A percentile compares a stretch with the other conserved stretches of the same genome.
phyloP scores from a whole-genome alignment of 2,329 filamentous ascomycete genomes.

The Neocucurbitaria cava region DNA sequence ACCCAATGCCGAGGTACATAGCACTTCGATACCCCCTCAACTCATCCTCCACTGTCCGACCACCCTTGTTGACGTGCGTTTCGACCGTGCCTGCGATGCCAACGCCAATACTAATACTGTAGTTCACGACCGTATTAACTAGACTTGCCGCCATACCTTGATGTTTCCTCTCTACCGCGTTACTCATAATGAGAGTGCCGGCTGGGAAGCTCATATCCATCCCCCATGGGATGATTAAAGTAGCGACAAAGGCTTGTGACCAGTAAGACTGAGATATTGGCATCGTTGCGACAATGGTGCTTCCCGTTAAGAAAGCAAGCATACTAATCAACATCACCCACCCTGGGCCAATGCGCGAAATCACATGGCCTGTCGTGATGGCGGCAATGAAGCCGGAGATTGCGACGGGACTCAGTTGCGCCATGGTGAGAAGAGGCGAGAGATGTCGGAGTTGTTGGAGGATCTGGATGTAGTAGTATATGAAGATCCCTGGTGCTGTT shows the following conservation, averaged over 20 bases:
- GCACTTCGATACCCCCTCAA: slow-evolving; percentile 50
- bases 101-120: slow-evolving; percentile 52
- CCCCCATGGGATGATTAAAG: slow-evolving; percentile 46
- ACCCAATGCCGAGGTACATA: slow-evolving; percentile 48
- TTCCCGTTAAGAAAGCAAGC: slow-evolving; percentile 43
- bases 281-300: slow-evolving; percentile 49
- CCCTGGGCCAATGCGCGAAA: slow-evolving; percentile 34
- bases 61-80: slow-evolving; percentile 46
- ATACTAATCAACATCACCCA: slow-evolving; percentile 44
- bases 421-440: slow-evolving; percentile 37
- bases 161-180: slow-evolving; percentile 47
- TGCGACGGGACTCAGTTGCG: slow-evolving; percentile 33
- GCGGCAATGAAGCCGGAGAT: slow-evolving; percentile 42
- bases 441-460: slow-evolving; percentile 29
- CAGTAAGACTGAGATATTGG: slow-evolving; percentile 53
- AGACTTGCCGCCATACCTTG: slow-evolving; percentile 52
- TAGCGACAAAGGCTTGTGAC: slow-evolving; percentile 46
- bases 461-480: slow-evolving; percentile 45
- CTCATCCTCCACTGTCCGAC: slow-evolving; percentile 30
- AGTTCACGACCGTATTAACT: slow-evolving; percentile 53
- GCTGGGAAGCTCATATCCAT: slow-evolving; percentile 55
- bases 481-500: slow-evolving; percentile 27
- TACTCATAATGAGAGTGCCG: slow-evolving; percentile 49
- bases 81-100: slow-evolving; percentile 54
- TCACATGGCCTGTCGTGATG: slow-evolving; percentile 38